A percentile compares a stretch with the other conserved stretches of the same genome.
Conservation (phyloP, 352 stramenopile species). For the Phytophthora ohioensis region DNA sequence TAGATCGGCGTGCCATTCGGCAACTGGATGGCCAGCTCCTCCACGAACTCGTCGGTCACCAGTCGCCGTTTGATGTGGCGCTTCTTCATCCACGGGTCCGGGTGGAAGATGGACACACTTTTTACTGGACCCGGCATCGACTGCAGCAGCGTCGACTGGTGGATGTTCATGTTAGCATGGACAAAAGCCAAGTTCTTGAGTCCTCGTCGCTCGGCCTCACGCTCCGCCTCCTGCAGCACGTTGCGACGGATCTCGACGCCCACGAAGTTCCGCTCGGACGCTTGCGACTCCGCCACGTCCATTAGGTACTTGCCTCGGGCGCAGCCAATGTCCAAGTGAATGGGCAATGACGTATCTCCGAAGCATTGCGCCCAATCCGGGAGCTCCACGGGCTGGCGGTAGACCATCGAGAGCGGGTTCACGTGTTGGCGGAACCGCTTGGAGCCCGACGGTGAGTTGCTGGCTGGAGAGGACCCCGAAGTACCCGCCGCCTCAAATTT, state of each 20-base stretch:
- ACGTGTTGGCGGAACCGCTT: constrained; percentile 87
- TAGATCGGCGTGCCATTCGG: constrained; percentile 67
- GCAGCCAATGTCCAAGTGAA: constrained; percentile 88
- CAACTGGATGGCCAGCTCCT: constrained; percentile 65
- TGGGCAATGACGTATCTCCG: constrained; percentile 53
- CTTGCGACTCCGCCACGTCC: constrained; percentile 55
- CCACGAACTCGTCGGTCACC: constrained; percentile 74
- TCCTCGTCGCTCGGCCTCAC: constrained; percentile 48
- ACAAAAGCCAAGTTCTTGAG: constrained; percentile 80
- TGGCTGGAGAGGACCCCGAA: background rate
- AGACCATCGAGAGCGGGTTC: constrained; percentile 78
- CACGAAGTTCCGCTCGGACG: constrained; percentile 66
- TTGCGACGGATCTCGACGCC: constrained; percentile 88
- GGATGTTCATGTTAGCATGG: constrained; percentile 90
- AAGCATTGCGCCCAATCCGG: constrained; percentile 72
- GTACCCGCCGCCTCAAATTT: constrained; percentile 4
- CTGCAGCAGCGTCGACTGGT: constrained; percentile 65
- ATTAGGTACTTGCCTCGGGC: constrained; percentile 85
- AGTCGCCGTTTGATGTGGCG: constrained; percentile 84
- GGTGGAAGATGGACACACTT: constrained; percentile 91
- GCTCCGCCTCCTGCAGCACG: constrained; percentile 68
- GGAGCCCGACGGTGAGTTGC: constrained; percentile 33
- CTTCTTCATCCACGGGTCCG: constrained; percentile 92
- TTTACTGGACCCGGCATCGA: constrained; percentile 60
- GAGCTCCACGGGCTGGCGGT: constrained; percentile 65